phyloP scores from a whole-genome alignment of 1,139 yeast species.

The Nakaseomyces nivariensis region DNA sequence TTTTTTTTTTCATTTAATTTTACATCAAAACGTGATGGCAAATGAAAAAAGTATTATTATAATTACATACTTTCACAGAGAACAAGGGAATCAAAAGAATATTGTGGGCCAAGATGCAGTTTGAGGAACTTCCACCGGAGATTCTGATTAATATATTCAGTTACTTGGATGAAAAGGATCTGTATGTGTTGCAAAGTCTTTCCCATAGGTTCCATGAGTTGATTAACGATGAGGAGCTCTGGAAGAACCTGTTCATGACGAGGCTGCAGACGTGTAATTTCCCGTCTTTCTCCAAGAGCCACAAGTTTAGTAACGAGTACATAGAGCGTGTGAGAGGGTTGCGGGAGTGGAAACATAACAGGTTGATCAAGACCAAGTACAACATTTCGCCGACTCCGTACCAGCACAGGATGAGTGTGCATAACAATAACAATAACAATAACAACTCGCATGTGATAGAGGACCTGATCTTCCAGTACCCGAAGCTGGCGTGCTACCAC shows the following conservation, averaged over 20 bases:
- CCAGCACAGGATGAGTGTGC: neutral
- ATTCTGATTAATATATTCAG: conserved; percentile 46
- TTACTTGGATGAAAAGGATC: conserved; percentile 46
- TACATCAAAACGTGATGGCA: too few species aligned
- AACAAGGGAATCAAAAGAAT: neutral
- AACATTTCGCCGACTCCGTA: conserved; percentile 19
- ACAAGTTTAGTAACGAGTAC: conserved; percentile 48
- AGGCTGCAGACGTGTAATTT: conserved; percentile 40
- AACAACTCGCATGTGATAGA: conserved; percentile 29
- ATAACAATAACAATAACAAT: conserved; percentile 12
- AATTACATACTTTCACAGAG: too few species aligned
- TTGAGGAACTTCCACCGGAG: conserved; percentile 45
- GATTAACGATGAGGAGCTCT: conserved; percentile 47
- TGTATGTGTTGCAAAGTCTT: conserved; percentile 41
- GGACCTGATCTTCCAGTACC: conserved; percentile 28
- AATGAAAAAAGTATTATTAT: neutral
- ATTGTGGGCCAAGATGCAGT: neutral
- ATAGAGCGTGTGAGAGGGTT: conserved; percentile 36
- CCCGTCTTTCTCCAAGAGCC: conserved; percentile 47
- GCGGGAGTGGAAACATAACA: conserved; percentile 46
- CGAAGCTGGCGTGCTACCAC: conserved; percentile 30
- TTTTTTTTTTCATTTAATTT: neutral
- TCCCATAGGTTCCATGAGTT: conserved; percentile 45
- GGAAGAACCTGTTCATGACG: conserved; percentile 48
- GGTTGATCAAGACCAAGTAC: conserved; percentile 29